Evolutionary conservation across 495 filamentous ascomycete genomes (phyloP).

Genomic region (Podospora pseudocomata): DNA sequence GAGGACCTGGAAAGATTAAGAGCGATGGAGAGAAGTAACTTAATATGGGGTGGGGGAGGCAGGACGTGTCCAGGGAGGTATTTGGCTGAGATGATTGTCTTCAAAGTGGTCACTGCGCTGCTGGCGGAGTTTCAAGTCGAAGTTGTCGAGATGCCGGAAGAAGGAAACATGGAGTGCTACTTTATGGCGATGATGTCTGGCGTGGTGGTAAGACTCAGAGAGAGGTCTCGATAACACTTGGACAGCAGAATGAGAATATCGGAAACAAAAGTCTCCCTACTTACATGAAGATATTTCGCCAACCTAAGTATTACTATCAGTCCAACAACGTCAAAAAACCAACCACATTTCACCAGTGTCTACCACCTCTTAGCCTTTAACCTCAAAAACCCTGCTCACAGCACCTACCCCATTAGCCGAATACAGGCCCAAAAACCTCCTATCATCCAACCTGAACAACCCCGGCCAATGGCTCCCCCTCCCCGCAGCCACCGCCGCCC

Average conservation of each 20-base stretch:
- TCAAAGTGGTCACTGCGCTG: slow-evolving; percentile 61
- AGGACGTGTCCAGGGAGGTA: slow-evolving; percentile 67
- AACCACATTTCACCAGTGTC: too few relatives aligned
- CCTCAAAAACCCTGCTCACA: slow-evolving; percentile 24
- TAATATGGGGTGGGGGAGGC: slow-evolving; percentile 62
- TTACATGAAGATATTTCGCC: too few relatives aligned
- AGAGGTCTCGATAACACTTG: background rate
- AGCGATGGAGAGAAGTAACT: slow-evolving; percentile 44
- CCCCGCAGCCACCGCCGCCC: slow-evolving; percentile 36
- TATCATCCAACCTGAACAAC: slow-evolving; percentile 33
- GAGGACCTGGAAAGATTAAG: slow-evolving; percentile 7
- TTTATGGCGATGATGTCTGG: slow-evolving; percentile 43
- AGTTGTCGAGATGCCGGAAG: slow-evolving; percentile 25
- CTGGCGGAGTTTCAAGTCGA: slow-evolving; percentile 54
- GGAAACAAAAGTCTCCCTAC: too few relatives aligned
- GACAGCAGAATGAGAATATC: too few relatives aligned
- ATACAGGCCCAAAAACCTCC: slow-evolving; percentile 38
- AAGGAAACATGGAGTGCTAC: slow-evolving; percentile 28
- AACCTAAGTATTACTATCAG: too few relatives aligned
- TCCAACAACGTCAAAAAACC: too few relatives aligned
- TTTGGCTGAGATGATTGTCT: slow-evolving; percentile 59
- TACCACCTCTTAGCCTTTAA: background rate
- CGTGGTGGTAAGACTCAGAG: slow-evolving; percentile 28
- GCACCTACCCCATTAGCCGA: slow-evolving; percentile 36
- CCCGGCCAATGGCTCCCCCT: slow-evolving; percentile 42